phyloP scores from a whole-genome alignment of 2,329 filamentous ascomycete species.

The Pseudocercospora macadamiae region DNA sequence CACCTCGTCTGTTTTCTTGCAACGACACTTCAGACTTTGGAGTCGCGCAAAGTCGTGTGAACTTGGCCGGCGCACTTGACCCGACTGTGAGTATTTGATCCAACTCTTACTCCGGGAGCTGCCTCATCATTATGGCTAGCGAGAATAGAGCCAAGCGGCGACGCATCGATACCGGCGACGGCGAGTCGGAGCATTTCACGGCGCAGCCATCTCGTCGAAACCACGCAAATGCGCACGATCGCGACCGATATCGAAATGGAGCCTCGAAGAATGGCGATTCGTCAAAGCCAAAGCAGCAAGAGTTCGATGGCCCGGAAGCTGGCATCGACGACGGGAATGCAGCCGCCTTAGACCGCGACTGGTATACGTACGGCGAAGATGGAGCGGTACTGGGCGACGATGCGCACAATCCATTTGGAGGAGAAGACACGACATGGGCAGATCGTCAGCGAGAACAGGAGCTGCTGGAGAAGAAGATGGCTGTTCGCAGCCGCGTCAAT shows the following conservation, averaged over 20 bases:
- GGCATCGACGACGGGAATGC: slow-evolving; percentile 67
- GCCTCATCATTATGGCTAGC: slow-evolving; percentile 24
- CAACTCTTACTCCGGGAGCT: neutral
- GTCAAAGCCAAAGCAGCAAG: slow-evolving; percentile 53
- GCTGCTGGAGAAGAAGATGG: slow-evolving; percentile 77
- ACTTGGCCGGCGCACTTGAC: neutral
- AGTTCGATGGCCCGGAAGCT: slow-evolving; percentile 66
- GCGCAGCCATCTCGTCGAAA: slow-evolving; percentile 51
- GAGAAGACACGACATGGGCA: slow-evolving; percentile 67
- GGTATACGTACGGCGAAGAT: slow-evolving; percentile 87
- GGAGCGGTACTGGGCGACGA: slow-evolving; percentile 86
- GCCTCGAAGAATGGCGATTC: slow-evolving; percentile 27
- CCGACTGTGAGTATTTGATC: slow-evolving; percentile 13
- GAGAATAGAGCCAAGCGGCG: slow-evolving; percentile 29
- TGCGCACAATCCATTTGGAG: slow-evolving; percentile 87
- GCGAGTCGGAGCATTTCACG: slow-evolving; percentile 56
- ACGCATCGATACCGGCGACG: slow-evolving; percentile 45
- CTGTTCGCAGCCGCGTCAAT: slow-evolving; percentile 47
- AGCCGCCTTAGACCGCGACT: slow-evolving; percentile 81
- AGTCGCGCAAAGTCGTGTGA: no score
- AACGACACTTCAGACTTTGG: no score
- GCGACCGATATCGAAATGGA: slow-evolving; percentile 17
- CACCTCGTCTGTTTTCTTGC: no score
- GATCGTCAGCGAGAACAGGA: slow-evolving; percentile 76
- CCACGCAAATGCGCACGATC: no score